A percentile compares a stretch with the other conserved stretches of the same genome.
phyloP scores from a whole-genome alignment of 306 rosid genomes.

The Gastrolobium villosum region DNA sequence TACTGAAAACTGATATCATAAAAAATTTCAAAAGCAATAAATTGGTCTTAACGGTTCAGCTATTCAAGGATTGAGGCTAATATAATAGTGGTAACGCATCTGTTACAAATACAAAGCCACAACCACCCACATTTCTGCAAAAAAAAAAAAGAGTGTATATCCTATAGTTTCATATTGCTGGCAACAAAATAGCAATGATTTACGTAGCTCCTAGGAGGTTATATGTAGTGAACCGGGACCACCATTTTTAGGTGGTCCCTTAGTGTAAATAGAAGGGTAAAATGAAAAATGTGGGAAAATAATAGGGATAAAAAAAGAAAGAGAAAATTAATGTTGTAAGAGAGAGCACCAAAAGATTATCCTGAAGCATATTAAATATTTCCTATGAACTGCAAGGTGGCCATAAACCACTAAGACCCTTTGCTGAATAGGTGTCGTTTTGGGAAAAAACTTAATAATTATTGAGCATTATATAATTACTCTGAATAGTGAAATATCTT shows the following conservation, averaged over 20 bases:
- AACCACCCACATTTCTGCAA: not conserved
- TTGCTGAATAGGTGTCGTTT: constrained; percentile 3
- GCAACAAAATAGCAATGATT: not conserved
- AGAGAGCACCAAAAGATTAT: too few relatives aligned
- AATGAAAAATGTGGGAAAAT: too few relatives aligned
- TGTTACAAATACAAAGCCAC: not conserved
- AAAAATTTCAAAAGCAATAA: not conserved
- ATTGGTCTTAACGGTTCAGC: not conserved
- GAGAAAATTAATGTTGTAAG: too few relatives aligned
- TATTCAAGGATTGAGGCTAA: not conserved
- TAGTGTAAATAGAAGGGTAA: too few relatives aligned
- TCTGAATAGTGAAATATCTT: not conserved
- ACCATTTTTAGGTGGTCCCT: too few relatives aligned
- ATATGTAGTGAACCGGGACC: too few relatives aligned
- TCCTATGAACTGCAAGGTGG: too few relatives aligned
- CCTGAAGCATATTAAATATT: too few relatives aligned
- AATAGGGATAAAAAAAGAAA: too few relatives aligned
- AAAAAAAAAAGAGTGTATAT: not conserved
- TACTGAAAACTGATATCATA: not conserved
- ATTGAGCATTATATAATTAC: not conserved
- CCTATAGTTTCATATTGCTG: constrained; percentile 7
- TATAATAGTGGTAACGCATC: not conserved
- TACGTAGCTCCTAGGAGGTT: too few relatives aligned
- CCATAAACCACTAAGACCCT: not conserved
- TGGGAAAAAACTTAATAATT: not conserved